These are phyloP conservation scores for Sarocladiaceae sp. DNA, from an alignment of 2,329 filamentous ascomycete genomes.

Conservation along the genomic window DNA sequence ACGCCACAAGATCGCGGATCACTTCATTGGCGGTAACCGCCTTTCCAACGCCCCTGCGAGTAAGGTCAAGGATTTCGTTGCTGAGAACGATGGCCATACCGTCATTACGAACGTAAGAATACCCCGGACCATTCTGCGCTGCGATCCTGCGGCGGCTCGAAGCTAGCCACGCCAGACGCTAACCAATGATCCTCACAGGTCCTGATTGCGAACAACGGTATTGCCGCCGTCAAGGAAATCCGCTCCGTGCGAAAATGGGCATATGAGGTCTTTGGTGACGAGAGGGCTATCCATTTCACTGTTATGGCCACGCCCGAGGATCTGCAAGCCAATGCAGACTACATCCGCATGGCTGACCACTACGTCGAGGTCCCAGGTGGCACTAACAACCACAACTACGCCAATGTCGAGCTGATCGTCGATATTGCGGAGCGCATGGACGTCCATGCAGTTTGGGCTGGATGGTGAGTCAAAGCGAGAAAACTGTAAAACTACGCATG, in stretches of 20 bases:
- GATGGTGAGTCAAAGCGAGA: constrained; percentile 61
- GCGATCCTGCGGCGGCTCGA: no score
- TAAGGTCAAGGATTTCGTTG: constrained; percentile 94
- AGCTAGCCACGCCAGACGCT: no score
- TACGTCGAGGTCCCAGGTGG: constrained; percentile 98
- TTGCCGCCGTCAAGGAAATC: constrained; percentile 98
- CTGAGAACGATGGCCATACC: constrained; percentile 83
- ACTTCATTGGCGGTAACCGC: constrained; percentile 95
- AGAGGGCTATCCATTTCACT: constrained; percentile 96
- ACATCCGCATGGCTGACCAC: constrained; percentile 99
- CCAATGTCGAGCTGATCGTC: constrained; percentile 98
- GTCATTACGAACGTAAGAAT: constrained; percentile 90
- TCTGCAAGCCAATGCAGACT: constrained; percentile 94
- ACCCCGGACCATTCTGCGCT: neutral
- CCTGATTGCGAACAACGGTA: constrained; percentile 98
- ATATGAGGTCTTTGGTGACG: constrained; percentile 98
- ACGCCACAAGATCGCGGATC: constrained; percentile 75
- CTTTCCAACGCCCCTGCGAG: constrained; percentile 74
- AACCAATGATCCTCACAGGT: constrained; percentile 61
- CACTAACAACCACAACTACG: constrained; percentile 99
- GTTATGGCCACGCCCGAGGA: constrained; percentile 99
- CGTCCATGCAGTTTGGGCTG: constrained; percentile 97
- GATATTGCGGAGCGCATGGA: constrained; percentile 98
- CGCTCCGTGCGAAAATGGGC: constrained; percentile 99
- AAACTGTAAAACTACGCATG: neutral